Conservation (phyloP, 352 stramenopile genomes). For the Discostella stelligera region DNA sequence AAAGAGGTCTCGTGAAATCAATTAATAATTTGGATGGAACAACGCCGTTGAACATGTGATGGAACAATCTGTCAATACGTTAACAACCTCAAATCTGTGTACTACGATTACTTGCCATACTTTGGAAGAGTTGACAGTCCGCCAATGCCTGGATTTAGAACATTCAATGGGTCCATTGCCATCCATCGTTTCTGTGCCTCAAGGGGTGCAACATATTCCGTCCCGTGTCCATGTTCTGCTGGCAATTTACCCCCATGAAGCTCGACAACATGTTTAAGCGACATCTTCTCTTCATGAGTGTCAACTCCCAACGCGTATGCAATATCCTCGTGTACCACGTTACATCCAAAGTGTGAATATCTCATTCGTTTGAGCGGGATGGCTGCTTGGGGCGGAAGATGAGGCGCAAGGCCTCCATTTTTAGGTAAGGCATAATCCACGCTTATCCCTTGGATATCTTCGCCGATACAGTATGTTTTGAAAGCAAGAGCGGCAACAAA, state of each 20-base stretch:
- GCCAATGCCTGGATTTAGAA: conserved; percentile 78
- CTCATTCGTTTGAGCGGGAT: conserved; percentile 74
- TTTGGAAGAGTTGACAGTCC: conserved; percentile 50
- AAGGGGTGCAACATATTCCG: conserved; percentile 73
- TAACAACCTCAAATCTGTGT: background rate
- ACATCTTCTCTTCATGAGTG: conserved; percentile 65
- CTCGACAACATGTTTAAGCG: conserved; percentile 70
- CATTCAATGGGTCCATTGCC: conserved; percentile 79
- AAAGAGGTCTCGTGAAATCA: conserved; percentile 49
- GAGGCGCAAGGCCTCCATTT: conserved; percentile 52
- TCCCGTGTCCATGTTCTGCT: conserved; percentile 77
- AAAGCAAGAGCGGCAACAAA: conserved; percentile 78
- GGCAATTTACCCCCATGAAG: conserved; percentile 57
- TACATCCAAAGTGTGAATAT: conserved; percentile 81
- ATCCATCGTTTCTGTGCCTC: conserved; percentile 69
- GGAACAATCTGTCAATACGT: background rate
- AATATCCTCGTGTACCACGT: conserved; percentile 81
- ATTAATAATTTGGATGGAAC: conserved; percentile 63
- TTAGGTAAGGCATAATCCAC: conserved; percentile 78
- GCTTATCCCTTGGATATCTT: conserved; percentile 67
- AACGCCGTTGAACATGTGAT: conserved; percentile 42
- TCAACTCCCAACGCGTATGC: conserved; percentile 66
- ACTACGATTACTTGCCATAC: conserved; percentile 25
- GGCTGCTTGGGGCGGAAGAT: conserved; percentile 21
- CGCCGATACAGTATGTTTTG: conserved; percentile 72